phyloP scores from a whole-genome alignment of 352 stramenopile species.

The Phytophthora fragariae region DNA sequence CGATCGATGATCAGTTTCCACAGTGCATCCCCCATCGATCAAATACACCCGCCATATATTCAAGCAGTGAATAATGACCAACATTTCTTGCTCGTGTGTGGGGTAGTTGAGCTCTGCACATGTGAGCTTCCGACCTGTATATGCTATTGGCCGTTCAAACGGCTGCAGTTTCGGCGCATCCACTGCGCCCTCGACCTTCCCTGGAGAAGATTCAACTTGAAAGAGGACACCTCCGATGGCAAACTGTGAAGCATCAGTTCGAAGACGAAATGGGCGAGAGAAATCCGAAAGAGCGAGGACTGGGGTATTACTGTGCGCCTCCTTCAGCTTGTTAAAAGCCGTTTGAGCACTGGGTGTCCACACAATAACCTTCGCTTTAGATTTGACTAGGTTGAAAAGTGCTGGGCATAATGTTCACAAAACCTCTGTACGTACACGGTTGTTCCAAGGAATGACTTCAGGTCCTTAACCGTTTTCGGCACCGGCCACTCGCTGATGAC shows the following conservation, averaged over 20 bases:
- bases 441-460: neutral
- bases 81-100: constrained; percentile 30
- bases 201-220: neutral
- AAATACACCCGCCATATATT: constrained; percentile 21
- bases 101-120: constrained; percentile 24
- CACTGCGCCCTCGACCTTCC: constrained; percentile 4
- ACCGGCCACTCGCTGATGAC: constrained; percentile 1
- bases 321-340: neutral
- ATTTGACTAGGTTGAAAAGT: constrained; percentile 7
- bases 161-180: neutral
- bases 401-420: neutral
- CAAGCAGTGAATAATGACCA: constrained; percentile 16
- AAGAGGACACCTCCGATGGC: constrained; percentile 9
- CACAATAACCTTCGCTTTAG: constrained; percentile 6
- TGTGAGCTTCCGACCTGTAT: constrained; percentile 7
- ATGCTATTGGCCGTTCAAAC: constrained; percentile 11
- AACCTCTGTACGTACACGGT: constrained; percentile 9
- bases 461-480: neutral
- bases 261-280: neutral
- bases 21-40: constrained; percentile 8
- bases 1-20: constrained; percentile 15
- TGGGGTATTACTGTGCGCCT: neutral
- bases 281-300: constrained; percentile 2
- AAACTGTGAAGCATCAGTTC: constrained; percentile 12
- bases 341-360: neutral